Evolutionary conservation across 805 yeast species (phyloP).

Genomic region (Pichia deserticola): DNA sequence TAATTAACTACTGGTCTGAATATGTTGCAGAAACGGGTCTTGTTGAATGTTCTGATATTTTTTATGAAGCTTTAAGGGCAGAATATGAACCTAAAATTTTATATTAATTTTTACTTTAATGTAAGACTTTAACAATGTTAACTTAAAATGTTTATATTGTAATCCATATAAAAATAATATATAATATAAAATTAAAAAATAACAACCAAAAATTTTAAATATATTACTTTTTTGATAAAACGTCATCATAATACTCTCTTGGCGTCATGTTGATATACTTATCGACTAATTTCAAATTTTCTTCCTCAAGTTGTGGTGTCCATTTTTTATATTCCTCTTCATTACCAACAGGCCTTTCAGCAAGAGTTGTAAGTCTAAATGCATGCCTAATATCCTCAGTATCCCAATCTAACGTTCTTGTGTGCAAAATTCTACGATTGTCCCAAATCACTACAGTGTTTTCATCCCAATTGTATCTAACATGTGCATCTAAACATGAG

Average conservation of each 20-base stretch:
- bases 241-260: slow-evolving; percentile 13
- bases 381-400: slow-evolving; percentile 62
- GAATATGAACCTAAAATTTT: slow-evolving; percentile 5
- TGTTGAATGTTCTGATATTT: slow-evolving; percentile 24
- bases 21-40: slow-evolving; percentile 47
- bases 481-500: slow-evolving; percentile 51
- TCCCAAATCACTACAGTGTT: slow-evolving; percentile 72
- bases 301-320: slow-evolving; percentile 23
- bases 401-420: slow-evolving; percentile 72
- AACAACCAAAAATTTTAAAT: no score
- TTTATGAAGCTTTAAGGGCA: slow-evolving; percentile 6
- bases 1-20: slow-evolving; percentile 42
- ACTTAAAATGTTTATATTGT: no score
- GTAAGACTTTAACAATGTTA: background rate
- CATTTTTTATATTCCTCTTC: slow-evolving; percentile 25
- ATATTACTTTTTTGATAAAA: background rate
- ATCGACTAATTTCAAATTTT: slow-evolving; percentile 11
- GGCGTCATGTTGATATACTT: slow-evolving; percentile 13
- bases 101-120: background rate
- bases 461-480: slow-evolving; percentile 66
- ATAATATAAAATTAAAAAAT: no score
- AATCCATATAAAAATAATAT: no score
- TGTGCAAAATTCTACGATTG: slow-evolving; percentile 61
- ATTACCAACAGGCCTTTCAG: slow-evolving; percentile 50
- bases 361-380: slow-evolving; percentile 64